Percentiles rank a stretch among this genome's conserved stretches.
phyloP scores from a whole-genome alignment of 352 stramenopile species.

The Phytophthora quininea region DNA sequence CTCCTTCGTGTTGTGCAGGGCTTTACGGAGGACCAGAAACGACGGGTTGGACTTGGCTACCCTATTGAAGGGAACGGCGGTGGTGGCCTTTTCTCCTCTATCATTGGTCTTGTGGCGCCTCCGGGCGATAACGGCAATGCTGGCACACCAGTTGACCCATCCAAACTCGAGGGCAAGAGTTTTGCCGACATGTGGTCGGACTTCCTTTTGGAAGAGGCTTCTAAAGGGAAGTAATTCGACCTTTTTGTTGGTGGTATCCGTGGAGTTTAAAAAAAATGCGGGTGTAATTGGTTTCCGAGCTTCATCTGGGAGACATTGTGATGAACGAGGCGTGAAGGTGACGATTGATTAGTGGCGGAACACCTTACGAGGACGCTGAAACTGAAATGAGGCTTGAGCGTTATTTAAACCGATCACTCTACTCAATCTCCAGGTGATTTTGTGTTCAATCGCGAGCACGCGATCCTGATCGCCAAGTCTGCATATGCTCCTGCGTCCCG shows the following conservation, averaged over 20 bases:
- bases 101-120: conserved; percentile 54
- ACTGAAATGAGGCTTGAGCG: too few species aligned
- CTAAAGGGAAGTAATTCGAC: conserved; percentile 16
- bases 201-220: conserved; percentile 68
- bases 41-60: conserved; percentile 59
- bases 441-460: too few species aligned
- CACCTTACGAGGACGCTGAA: too few species aligned
- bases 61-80: conserved; percentile 63
- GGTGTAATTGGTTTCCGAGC: too few species aligned
- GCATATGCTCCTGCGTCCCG: too few species aligned
- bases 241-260: neutral
- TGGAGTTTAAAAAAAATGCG: too few species aligned
- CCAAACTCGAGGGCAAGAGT: conserved; percentile 63
- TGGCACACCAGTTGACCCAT: conserved; percentile 16
- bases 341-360: too few species aligned
- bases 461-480: too few species aligned
- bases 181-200: conserved; percentile 77
- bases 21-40: conserved; percentile 76
- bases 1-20: conserved; percentile 23
- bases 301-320: too few species aligned
- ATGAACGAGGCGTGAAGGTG: too few species aligned
- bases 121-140: conserved; percentile 16
- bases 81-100: conserved; percentile 70
- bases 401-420: too few species aligned
- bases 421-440: too few species aligned